Evolutionary conservation across 2,329 filamentous ascomycete genomes (phyloP).

Genomic region (Hymenoscyphus repandus): DNA sequence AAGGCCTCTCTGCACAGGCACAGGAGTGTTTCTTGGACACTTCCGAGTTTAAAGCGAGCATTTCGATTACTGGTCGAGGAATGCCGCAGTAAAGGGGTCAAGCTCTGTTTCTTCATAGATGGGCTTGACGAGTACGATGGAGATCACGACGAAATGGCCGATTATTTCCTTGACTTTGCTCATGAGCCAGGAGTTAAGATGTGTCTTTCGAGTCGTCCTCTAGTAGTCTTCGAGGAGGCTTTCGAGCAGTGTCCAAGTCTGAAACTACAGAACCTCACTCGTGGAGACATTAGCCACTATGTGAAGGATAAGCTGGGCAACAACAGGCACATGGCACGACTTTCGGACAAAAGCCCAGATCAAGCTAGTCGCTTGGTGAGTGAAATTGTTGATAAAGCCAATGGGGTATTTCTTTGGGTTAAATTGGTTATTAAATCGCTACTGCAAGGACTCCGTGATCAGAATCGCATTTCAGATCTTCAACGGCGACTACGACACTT

Average conservation of each 20-base stretch:
- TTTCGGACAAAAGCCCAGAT: not conserved
- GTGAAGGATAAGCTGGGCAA: slow-evolving; percentile 15
- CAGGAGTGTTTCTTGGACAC: not conserved
- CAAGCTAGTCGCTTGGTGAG: slow-evolving; percentile 2
- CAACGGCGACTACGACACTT: slow-evolving; percentile 4
- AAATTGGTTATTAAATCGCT: slow-evolving; percentile 17
- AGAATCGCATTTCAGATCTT: slow-evolving; percentile 12
- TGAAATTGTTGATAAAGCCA: slow-evolving; percentile 12
- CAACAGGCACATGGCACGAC: slow-evolving; percentile 10
- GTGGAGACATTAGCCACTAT: slow-evolving; percentile 21
- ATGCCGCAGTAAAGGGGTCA: not conserved
- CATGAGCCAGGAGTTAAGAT: slow-evolving; percentile 5
- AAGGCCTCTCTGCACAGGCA: not conserved
- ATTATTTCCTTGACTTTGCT: not conserved
- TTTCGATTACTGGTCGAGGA: slow-evolving; percentile 5
- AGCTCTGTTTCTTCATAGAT: slow-evolving; percentile 17
- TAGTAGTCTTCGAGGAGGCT: slow-evolving; percentile 20
- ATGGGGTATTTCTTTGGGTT: slow-evolving; percentile 26
- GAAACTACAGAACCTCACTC: slow-evolving; percentile 22
- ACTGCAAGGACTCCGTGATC: slow-evolving; percentile 9
- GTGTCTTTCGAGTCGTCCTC: slow-evolving; percentile 25
- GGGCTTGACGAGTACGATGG: slow-evolving; percentile 17
- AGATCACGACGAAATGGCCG: slow-evolving; percentile 3
- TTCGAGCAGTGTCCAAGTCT: slow-evolving; percentile 18
- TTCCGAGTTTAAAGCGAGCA: slow-evolving; percentile 2